Base-by-base conservation (phyloP, 352 stramenopile species). In the Globisporangium perplexum region DNA sequence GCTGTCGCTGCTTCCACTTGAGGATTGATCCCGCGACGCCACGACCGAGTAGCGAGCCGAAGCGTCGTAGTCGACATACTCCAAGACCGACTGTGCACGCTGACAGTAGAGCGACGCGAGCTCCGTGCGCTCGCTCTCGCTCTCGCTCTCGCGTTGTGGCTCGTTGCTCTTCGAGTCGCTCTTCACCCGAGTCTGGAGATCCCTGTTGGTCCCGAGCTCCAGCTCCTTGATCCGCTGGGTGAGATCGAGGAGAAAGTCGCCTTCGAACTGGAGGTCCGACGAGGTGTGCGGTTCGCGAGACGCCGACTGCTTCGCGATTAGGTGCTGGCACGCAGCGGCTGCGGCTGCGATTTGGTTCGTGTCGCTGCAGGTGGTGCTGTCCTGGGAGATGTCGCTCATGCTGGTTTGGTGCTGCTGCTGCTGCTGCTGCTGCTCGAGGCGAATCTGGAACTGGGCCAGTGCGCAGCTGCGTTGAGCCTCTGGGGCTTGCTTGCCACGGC, bases 61-160 rank as follows among this genome's bases (percentile, higher is more conserved):
- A 6, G 67, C 63, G 23, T 81, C 71, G 28, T 71, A 75, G 56
- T 78, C 60, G n/a, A 68, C 60, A 60, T 67, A 70, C 8, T 62
- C 54, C 31, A 81, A 47, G 23, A 81, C 48, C 20, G 50, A 59
- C 42, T 63, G 63, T 28, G 71, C 71, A 18, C 71, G 71, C 23
- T 66, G 66, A 10, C 58, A 69, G 28, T 76, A 71, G 17, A 78
- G 43, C 12, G 47, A 48, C 4, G 66, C 66, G 22, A 78, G 50
- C 11, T 61, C 53, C n/a, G 20, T 10, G 14, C 39, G 39, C 12
- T 33, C 71, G 47, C 7, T 38, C 52, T 15, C 38, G 14, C 39
- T 18, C 12, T 33, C 71, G 47, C 7, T 38, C 52, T 15, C 38
- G 44, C 31, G 47, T 45, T 14, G n/a, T 30, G 38, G 12, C 7